phyloP scores from a whole-genome alignment of 1,284 basidiomycete species.

The Trametes hirsuta region DNA sequence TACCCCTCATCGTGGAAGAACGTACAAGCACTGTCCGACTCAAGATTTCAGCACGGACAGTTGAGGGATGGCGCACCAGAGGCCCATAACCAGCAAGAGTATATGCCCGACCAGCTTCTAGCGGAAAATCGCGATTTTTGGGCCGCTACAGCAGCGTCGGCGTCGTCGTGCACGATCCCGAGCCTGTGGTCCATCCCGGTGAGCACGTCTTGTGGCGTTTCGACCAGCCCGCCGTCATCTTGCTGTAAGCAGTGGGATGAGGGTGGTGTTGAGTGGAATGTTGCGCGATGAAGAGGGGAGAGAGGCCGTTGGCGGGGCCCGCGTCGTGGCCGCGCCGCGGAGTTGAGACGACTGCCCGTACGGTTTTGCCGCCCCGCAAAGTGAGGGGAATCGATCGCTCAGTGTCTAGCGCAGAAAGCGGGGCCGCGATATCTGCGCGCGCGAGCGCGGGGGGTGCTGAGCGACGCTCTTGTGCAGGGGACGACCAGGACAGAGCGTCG shows the following conservation, averaged over 20 bases:
- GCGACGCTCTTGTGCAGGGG: too few relatives aligned
- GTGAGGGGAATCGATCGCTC: not conserved
- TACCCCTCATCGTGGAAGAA: not conserved
- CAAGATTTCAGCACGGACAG: not conserved
- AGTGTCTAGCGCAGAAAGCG: too few relatives aligned
- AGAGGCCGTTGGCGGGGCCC: not conserved
- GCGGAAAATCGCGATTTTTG: conserved; percentile 1
- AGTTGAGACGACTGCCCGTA: not conserved
- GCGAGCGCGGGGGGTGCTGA: too few relatives aligned
- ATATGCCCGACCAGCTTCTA: not conserved
- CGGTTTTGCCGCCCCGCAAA: not conserved
- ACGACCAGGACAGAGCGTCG: too few relatives aligned
- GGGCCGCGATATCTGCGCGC: not conserved
- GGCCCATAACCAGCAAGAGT: conserved; percentile 2
- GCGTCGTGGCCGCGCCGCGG: not conserved
- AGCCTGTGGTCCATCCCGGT: not conserved
- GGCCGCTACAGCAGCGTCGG: conserved; percentile 5
- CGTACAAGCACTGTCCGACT: not conserved
- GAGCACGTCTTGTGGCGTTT: not conserved
- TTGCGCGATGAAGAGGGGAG: not conserved
- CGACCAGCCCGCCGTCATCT: conserved; percentile 8
- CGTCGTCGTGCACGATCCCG: not conserved
- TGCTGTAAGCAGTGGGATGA: conserved; percentile 7
- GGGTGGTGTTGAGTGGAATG: conserved; percentile 5
- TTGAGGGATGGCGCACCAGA: conserved; percentile 6